Evolutionary conservation across 495 filamentous ascomycete species (phyloP).

Genomic region (Astrothelium macrocarpum): DNA sequence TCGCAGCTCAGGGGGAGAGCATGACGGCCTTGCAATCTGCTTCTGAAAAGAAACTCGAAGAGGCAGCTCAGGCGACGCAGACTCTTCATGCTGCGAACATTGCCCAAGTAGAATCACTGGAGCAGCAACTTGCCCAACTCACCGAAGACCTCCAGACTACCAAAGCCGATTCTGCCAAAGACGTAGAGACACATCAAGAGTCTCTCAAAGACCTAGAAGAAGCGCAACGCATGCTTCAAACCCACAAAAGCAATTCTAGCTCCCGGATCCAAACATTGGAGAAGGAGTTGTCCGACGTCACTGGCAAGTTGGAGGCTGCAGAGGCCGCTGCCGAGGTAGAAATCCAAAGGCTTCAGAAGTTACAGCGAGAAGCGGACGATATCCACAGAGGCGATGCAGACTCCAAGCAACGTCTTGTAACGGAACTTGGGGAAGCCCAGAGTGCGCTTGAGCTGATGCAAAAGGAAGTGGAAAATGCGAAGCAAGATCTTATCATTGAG

Average conservation of each 20-base stretch:
- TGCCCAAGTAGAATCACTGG: not conserved
- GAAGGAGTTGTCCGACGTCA: not conserved
- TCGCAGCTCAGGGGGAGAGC: not conserved
- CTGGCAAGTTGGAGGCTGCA: not conserved
- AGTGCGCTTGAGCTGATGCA: not conserved
- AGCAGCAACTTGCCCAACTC: not conserved
- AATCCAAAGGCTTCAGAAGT: not conserved
- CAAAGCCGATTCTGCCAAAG: not conserved
- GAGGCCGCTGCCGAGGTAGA: not conserved
- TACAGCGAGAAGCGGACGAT: not conserved
- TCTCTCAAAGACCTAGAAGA: not conserved
- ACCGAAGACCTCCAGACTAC: not conserved
- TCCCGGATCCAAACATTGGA: not conserved
- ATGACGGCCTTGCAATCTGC: not conserved
- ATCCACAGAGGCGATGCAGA: not conserved
- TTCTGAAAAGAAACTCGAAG: constrained; percentile 3
- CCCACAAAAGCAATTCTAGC: not conserved
- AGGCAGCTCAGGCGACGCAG: constrained; percentile 3
- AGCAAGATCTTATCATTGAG: not conserved
- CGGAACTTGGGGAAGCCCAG: not conserved
- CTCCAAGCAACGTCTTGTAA: not conserved
- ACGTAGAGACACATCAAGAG: not conserved
- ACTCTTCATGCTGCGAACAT: not conserved
- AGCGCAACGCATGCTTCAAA: not conserved
- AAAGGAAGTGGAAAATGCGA: not conserved